Conservation (phyloP, 345 rosid species). For the Syzygium aqueum region DNA sequence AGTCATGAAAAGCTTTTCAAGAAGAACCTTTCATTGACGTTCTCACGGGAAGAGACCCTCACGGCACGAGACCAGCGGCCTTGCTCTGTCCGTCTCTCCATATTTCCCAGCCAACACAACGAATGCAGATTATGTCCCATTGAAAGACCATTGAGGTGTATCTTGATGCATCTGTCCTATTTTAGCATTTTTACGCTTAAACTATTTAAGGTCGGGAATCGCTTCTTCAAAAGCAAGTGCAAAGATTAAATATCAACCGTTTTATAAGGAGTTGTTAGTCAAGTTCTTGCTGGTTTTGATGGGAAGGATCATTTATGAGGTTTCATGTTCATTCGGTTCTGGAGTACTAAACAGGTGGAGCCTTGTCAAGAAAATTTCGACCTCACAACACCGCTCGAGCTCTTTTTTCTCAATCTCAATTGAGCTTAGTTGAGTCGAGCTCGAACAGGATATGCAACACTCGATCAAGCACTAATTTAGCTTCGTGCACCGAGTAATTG, state of each 20-base stretch:
- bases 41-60: background rate
- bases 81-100: background rate
- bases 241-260: too few species aligned
- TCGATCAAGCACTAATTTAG: background rate
- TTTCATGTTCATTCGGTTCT: too few species aligned
- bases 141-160: background rate
- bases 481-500: background rate
- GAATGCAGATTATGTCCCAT: background rate
- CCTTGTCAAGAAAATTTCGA: too few species aligned
- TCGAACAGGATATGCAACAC: background rate
- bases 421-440: too few species aligned
- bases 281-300: too few species aligned
- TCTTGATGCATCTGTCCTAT: background rate
- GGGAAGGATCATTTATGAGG: too few species aligned
- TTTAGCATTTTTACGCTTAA: background rate
- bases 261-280: too few species aligned
- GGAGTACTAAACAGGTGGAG: too few species aligned
- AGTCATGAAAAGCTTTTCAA: background rate
- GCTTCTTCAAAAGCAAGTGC: background rate
- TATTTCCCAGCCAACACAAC: background rate
- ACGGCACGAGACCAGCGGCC: background rate
- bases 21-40: background rate
- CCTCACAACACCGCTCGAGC: too few species aligned
- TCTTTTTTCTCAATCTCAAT: too few species aligned
- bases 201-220: background rate